A percentile compares a stretch with the other conserved stretches of the same genome.
Evolutionary conservation across 305 asterid genomes (phyloP).

Genomic region (Fraxinus albicans): DNA sequence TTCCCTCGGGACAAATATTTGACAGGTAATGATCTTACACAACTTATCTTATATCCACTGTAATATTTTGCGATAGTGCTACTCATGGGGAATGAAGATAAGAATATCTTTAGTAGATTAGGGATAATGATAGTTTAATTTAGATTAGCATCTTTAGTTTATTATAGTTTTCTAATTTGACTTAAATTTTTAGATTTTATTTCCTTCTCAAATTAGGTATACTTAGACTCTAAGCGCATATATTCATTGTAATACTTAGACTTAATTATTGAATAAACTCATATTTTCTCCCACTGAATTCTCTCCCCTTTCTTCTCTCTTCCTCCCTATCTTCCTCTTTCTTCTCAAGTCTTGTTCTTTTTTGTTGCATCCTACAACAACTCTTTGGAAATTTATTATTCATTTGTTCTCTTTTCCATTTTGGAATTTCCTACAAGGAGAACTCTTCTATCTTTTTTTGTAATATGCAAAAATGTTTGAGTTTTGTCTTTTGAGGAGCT

Average conservation of each 20-base stretch:
- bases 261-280: background rate
- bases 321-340: background rate
- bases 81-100: background rate
- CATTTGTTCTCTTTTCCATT: background rate
- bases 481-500: background rate
- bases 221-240: background rate
- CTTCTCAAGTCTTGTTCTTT: background rate
- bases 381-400: background rate
- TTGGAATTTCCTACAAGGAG: background rate
- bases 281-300: background rate
- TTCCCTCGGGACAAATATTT: constrained; percentile 95
- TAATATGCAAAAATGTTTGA: background rate
- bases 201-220: background rate
- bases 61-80: background rate
- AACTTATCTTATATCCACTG: background rate
- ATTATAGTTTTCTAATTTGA: background rate
- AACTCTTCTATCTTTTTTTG: background rate
- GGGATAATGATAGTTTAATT: background rate
- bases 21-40: constrained; percentile 57
- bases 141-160: background rate
- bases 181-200: background rate
- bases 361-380: background rate
- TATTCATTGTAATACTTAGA: background rate
- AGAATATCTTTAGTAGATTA: background rate
- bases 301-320: background rate